Percentiles rank a stretch among this genome's conserved stretches.
Evolutionary conservation across 1,284 basidiomycete genomes (phyloP).

Genomic region (Irpex rosettiformis): DNA sequence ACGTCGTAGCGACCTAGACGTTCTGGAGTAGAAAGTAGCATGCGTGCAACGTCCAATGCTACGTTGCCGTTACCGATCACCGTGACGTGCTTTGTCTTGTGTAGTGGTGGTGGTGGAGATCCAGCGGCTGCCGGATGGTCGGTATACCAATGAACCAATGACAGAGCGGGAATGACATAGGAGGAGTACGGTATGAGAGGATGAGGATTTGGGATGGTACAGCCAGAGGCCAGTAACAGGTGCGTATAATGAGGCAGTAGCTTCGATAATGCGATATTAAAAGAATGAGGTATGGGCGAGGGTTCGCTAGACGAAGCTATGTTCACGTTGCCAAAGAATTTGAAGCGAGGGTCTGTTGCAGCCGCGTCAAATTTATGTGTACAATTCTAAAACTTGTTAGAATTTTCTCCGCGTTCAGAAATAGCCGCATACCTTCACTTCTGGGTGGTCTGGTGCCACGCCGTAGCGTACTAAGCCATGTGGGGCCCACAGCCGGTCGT

Average conservation of each 20-base stretch:
- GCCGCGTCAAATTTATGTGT: constrained; percentile 90
- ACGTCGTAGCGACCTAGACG: constrained; percentile 77
- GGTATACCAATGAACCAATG: constrained; percentile 97
- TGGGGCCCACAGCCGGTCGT: constrained; percentile 91
- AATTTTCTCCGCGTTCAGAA: background rate
- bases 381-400: constrained; percentile 70
- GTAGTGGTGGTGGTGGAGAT: constrained; percentile 56
- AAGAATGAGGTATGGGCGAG: constrained; percentile 41
- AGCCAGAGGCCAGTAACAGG: constrained; percentile 80
- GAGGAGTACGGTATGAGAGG: constrained; percentile 43
- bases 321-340: constrained; percentile 92
- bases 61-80: constrained; percentile 97
- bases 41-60: constrained; percentile 89
- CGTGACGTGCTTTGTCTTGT: constrained; percentile 63
- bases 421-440: constrained; percentile 78
- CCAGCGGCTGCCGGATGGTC: constrained; percentile 71
- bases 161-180: constrained; percentile 76
- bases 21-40: constrained; percentile 73
- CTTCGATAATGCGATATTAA: constrained; percentile 53
- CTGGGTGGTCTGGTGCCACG: constrained; percentile 98
- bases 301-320: constrained; percentile 37
- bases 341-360: constrained; percentile 71
- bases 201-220: constrained; percentile 59
- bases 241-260: constrained; percentile 76
- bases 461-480: constrained; percentile 96